Percentiles rank a stretch among this genome's conserved stretches.
These are phyloP conservation scores for Parachlorella kessleri DNA, from an alignment of 139 green algal genomes.

Conservation along the genomic window DNA sequence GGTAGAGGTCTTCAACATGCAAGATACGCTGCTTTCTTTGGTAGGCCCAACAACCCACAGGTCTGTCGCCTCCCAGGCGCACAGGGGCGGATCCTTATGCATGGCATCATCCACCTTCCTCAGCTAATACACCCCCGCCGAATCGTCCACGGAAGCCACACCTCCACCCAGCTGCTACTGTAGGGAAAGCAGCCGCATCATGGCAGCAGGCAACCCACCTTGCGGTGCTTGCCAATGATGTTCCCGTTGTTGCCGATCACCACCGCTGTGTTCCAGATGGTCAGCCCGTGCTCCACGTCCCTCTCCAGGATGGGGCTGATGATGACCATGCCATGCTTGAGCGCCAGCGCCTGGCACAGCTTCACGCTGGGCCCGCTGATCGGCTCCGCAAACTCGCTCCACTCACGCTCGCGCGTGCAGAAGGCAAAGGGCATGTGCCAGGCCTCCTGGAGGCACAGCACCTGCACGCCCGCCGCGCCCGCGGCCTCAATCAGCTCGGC, in stretches of 20 bases:
- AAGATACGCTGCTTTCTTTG: too few relatives aligned
- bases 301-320: conserved; percentile 92
- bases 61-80: too few relatives aligned
- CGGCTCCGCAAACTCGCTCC: conserved; percentile 94
- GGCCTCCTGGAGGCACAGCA: conserved; percentile 94
- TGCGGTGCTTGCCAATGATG: conserved; percentile 91
- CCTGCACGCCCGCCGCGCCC: conserved; percentile 61
- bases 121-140: too few relatives aligned
- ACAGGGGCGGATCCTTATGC: too few relatives aligned
- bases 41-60: too few relatives aligned
- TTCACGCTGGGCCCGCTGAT: conserved; percentile 61
- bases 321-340: conserved; percentile 68
- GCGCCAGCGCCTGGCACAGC: conserved; percentile 51
- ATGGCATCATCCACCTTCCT: too few relatives aligned
- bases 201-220: too few relatives aligned
- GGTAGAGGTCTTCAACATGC: too few relatives aligned
- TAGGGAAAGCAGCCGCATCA: too few relatives aligned
- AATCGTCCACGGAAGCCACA: too few relatives aligned
- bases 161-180: too few relatives aligned
- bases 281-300: conserved; percentile 79
- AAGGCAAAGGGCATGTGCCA: conserved; percentile 97
- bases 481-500: conserved; percentile 73
- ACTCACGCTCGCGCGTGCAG: conserved; percentile 93
- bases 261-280: conserved; percentile 98
- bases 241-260: conserved; percentile 93